These are phyloP conservation scores for Teunomyces stri DNA, from an alignment of 805 yeast genomes.

Conservation along the genomic window DNA sequence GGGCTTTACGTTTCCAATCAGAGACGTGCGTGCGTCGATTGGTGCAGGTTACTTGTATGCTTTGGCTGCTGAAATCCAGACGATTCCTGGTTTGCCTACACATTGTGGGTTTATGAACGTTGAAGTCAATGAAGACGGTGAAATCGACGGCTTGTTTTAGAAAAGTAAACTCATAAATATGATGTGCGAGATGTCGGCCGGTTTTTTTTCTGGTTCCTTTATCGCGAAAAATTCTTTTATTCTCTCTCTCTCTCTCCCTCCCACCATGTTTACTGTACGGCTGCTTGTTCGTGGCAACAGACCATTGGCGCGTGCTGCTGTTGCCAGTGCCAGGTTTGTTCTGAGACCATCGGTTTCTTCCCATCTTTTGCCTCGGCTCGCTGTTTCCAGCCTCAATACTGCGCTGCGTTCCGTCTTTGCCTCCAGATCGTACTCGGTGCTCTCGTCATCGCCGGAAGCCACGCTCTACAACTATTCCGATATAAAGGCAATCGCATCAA, in stretches of 20 bases:
- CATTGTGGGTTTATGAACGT: constrained; percentile 86
- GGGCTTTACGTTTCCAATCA: constrained; percentile 74
- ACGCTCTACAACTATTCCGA: constrained; percentile 51
- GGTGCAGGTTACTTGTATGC: constrained; percentile 88
- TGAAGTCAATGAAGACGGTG: constrained; percentile 76
- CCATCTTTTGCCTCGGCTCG: too few relatives aligned
- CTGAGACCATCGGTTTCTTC: background rate
- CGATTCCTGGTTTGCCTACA: constrained; percentile 84
- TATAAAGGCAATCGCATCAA: constrained; percentile 42
- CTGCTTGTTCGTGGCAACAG: constrained; percentile 1
- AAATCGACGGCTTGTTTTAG: constrained; percentile 75
- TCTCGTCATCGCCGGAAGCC: constrained; percentile 41
- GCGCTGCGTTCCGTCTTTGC: too few relatives aligned
- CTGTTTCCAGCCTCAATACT: too few relatives aligned
- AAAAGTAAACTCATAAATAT: too few relatives aligned
- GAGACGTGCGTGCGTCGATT: constrained; percentile 73
- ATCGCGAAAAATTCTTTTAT: background rate
- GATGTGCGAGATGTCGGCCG: too few relatives aligned
- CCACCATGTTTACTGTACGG: constrained; percentile 1
- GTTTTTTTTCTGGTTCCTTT: background rate
- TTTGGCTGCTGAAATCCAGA: constrained; percentile 80
- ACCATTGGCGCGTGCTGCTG: background rate
- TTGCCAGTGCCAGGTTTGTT: background rate
- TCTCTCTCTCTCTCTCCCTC: background rate
- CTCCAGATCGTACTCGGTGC: constrained; percentile 33